phyloP scores from a whole-genome alignment of 192 early-diverging fungal species.

The Hyaloraphidium curvatum region DNA sequence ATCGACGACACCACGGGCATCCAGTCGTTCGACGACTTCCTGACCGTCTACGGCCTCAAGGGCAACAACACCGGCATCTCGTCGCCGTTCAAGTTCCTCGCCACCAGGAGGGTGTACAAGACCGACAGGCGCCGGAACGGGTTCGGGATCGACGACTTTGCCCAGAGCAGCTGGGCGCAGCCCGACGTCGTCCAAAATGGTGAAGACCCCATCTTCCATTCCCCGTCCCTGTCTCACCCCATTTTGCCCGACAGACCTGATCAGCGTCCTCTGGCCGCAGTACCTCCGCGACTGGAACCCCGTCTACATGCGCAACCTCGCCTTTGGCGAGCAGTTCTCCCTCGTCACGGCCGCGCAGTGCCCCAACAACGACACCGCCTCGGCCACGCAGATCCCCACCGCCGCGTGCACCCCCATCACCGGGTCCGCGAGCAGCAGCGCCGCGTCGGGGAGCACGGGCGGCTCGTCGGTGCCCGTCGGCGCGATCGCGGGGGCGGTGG shows the following conservation, averaged over 20 bases:
- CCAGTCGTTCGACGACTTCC: not conserved
- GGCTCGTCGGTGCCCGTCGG: too few species aligned
- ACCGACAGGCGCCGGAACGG: not conserved
- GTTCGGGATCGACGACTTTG: not conserved
- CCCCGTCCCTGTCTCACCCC: not conserved
- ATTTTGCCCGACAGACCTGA: too few species aligned
- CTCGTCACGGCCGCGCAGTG: too few species aligned
- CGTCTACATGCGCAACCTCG: not conserved
- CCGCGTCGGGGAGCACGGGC: too few species aligned
- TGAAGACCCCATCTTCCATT: not conserved
- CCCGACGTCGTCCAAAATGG: not conserved
- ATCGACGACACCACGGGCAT: not conserved
- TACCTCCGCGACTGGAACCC: not conserved
- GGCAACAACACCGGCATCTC: too few species aligned
- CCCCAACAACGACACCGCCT: too few species aligned
- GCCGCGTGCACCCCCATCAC: too few species aligned
- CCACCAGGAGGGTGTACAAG: not conserved
- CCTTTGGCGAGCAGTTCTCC: too few species aligned
- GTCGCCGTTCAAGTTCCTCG: not conserved
- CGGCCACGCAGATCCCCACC: too few species aligned
- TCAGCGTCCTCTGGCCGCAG: not conserved
- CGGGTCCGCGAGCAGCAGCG: too few species aligned
- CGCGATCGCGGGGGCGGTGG: too few species aligned
- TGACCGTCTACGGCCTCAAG: not conserved
- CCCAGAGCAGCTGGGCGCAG: not conserved